Base-by-base conservation (phyloP, 768 basidiomycete species). In the Boletus barrowsii region DNA sequence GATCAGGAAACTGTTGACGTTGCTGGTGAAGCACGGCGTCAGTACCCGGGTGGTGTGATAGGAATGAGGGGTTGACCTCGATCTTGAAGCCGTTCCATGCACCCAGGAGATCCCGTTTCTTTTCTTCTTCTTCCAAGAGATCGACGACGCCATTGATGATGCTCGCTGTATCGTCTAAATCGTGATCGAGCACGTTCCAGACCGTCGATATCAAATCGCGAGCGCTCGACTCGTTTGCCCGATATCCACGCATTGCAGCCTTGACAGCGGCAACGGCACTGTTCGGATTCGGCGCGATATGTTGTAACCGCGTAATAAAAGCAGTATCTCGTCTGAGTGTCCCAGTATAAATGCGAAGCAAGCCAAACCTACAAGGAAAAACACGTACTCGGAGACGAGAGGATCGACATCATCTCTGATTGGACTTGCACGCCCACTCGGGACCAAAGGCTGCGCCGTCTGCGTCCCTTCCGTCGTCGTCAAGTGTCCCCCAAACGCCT, bases 21-120 rank as follows among this genome's bases (percentile, higher is more conserved):
- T 90, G 88, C 89, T 93, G 57, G 26, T 26, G n/a, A 13, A 42
- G 15, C 5, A 3, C 8, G 4, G 24, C 6, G 20, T 63, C 33
- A 56, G 59, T 41, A 17, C 14, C 5, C 1, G 4, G 44, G 30
- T 0, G 17, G 32, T 26, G 39, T 1, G 11, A 35, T 14, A 14
- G 14, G 14, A 11, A 20, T 10, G 20, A 14, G 5, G 20, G 18
- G 18, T 18, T 87, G 83, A 92, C 90, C 81, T 96, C 90, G 29
- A 90, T 76, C 53, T 86, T 85, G 70, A 94, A 93, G 1, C 83
- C 84, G 47, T 88, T 90, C 87, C 95, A 90, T 0, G 90, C 87
- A 1, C 75, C 64, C 48, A 94, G 72, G 1, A 98, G 66, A 51
- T 84, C 86, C 35, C 79, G 76, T 53, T 87, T 87, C 80, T 97